Evolutionary conservation across 73 alveolate species (phyloP), one percentile per base, ranked within the genome.

Genomic region (Paramecium pentaurelia): DNA sequence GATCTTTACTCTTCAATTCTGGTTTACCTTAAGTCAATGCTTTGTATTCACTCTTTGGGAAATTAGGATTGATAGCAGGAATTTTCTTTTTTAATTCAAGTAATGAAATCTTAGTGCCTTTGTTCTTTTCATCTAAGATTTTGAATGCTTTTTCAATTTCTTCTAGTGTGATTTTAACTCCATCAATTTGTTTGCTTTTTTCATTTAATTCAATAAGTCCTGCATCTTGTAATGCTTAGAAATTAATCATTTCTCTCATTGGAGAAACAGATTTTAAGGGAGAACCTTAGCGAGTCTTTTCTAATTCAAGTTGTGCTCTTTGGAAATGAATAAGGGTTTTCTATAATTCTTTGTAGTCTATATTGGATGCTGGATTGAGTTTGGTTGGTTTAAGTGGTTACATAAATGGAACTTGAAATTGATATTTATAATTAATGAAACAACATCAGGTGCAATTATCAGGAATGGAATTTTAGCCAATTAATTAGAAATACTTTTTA

Each of bases 101-200:
- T 7, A 89, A 36, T 28, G 92, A 71, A 0, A 89, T 89, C 64
- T 89, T 89, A 2, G 51, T 12, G 20, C 94, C 94, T 51, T 83
- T 83, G 42, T 89, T 89, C 37, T 89, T 89, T 60, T 89, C 94
- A 89, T 89, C 94, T 6, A 89, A 49, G 34, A 89, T 89, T 71
- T 89, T 89, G 32, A 89, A 89, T 71, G 94, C 94, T 54, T 89
- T 89, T 20, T 89, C 94, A 1, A 89, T 89, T 34, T 89, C 94
- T 49, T 89, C 94, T 16, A 71, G 11, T 30, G 92, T 89, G 8
- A 89, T 71, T 47, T 89, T 45, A 30, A 89, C 94, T 44, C 94
- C 94, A n/a, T 89, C 87, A 8, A 89, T 86, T 38, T 89, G 20
- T 45, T 89, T 64, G 27, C 75, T 71, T 30, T 71, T 60, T 25